phyloP scores from a whole-genome alignment of 2,329 filamentous ascomycete species.

The Ampelomyces quisqualis region DNA sequence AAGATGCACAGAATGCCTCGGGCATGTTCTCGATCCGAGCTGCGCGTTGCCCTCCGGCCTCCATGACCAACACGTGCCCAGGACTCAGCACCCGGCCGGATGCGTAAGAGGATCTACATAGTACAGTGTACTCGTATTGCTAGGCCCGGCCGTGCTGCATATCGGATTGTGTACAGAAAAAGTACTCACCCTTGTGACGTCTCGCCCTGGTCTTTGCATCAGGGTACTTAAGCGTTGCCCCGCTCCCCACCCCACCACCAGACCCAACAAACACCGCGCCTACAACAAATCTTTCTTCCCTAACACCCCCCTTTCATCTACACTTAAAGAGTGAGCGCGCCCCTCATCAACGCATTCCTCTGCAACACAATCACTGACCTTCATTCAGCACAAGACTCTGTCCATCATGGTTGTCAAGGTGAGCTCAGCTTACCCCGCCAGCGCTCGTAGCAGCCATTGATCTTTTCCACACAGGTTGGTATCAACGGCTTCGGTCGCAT shows the following conservation, averaged over 20 bases:
- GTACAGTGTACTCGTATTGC: conserved; percentile 29
- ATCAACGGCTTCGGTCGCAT: conserved; percentile 99
- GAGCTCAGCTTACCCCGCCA: conserved; percentile 26
- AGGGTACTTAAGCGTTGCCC: conserved; percentile 25
- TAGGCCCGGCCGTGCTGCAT: conserved; percentile 33
- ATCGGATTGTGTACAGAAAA: conserved; percentile 36
- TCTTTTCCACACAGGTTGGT: conserved; percentile 64
- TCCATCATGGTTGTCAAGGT: conserved; percentile 53
- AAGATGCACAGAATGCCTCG: conserved; percentile 10
- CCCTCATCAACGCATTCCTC: conserved; percentile 8
- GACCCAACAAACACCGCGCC: conserved; percentile 32
- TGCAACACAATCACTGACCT: conserved; percentile 16
- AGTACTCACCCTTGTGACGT: conserved; percentile 32
- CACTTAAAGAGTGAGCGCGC: conserved; percentile 25
- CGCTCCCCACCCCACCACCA: conserved; percentile 34
- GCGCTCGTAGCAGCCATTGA: conserved; percentile 24
- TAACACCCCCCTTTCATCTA: conserved; percentile 18
- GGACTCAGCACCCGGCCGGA: conserved; percentile 34
- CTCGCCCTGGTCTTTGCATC: conserved; percentile 7
- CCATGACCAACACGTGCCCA: conserved; percentile 25
- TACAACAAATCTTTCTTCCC: conserved; percentile 22
- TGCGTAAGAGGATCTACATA: conserved; percentile 32
- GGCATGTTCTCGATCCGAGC: conserved; percentile 15
- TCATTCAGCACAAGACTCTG: conserved; percentile 22
- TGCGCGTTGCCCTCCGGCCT: conserved; percentile 18